Conservation (phyloP, 139 green algal species). For the Parachlorella kessleri region DNA sequence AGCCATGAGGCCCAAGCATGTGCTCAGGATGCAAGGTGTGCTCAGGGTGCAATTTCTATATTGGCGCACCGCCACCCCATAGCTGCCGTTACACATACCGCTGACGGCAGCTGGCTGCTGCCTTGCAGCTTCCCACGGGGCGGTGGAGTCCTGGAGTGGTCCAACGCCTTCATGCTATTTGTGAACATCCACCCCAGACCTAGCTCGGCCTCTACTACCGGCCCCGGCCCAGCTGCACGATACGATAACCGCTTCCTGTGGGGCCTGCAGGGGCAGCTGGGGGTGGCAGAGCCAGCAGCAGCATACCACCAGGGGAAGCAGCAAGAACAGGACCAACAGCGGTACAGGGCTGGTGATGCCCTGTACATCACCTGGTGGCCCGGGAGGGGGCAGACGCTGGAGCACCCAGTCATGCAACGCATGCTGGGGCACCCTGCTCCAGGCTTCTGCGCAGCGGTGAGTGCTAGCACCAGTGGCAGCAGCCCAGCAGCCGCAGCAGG, state of each 20-base stretch:
- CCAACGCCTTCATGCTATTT: constrained; percentile 32
- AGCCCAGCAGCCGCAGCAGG: not conserved
- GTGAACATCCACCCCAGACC: constrained; percentile 32
- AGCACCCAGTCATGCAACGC: constrained; percentile 24
- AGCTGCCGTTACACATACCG: no score
- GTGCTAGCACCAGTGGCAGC: not conserved
- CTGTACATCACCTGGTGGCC: constrained; percentile 32
- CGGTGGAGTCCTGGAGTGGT: constrained; percentile 26
- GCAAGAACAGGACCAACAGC: no score
- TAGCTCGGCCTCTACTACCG: not conserved
- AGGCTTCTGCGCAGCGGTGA: not conserved
- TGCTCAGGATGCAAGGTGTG: no score
- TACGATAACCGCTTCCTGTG: constrained; percentile 25
- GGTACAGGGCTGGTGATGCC: not conserved
- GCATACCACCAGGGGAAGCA: no score
- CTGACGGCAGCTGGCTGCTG: no score
- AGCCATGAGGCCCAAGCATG: no score
- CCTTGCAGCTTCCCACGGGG: constrained; percentile 22
- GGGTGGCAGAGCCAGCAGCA: not conserved
- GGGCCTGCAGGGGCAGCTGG: not conserved
- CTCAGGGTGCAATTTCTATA: no score
- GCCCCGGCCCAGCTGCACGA: no score
- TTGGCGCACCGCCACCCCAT: no score
- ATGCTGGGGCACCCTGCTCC: constrained; percentile 8
- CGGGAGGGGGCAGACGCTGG: constrained; percentile 16